A percentile compares a stretch with the other conserved stretches of the same genome.
phyloP scores from a whole-genome alignment of 2,329 filamentous ascomycete genomes.

The Kalaharituber pfeilii region DNA sequence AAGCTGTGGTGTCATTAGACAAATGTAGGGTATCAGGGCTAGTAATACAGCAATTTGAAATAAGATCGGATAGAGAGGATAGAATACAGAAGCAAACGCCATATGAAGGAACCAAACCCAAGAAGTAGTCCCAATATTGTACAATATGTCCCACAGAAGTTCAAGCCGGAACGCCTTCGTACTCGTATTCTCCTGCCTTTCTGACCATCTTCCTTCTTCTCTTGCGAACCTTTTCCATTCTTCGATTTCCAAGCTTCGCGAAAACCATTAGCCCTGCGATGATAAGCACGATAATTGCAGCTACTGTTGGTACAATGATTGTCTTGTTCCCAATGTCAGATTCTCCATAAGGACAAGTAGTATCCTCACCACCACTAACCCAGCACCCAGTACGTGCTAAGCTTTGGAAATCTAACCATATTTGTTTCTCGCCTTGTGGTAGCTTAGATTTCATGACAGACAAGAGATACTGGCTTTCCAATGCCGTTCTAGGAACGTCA shows the following conservation, averaged over 20 bases:
- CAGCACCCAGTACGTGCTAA: slow-evolving; percentile 41
- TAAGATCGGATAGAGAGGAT: too few relatives aligned
- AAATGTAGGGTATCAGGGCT: too few relatives aligned
- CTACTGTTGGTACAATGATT: slow-evolving; percentile 43
- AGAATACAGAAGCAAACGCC: too few relatives aligned
- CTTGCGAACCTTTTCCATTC: slow-evolving; percentile 35
- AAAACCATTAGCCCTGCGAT: slow-evolving; percentile 44
- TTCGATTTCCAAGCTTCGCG: slow-evolving; percentile 46
- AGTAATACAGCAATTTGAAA: too few relatives aligned
- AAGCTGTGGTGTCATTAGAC: too few relatives aligned
- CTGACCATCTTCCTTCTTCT: slow-evolving; percentile 33
- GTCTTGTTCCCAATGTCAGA: slow-evolving; percentile 30
- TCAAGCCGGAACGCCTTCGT: slow-evolving; percentile 49
- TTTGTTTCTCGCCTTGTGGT: slow-evolving; percentile 23
- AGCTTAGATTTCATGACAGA: slow-evolving; percentile 23
- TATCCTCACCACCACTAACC: slow-evolving; percentile 39
- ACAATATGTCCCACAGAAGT: too few relatives aligned
- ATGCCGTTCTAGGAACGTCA: slow-evolving; percentile 40
- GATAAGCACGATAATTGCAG: slow-evolving; percentile 44
- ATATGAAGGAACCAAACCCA: too few relatives aligned
- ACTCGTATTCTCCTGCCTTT: slow-evolving; percentile 40
- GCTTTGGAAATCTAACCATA: slow-evolving; percentile 47
- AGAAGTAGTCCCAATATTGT: too few relatives aligned
- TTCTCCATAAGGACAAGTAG: slow-evolving; percentile 39
- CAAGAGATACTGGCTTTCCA: slow-evolving; percentile 45